These are phyloP conservation scores for Chimonanthus salicifolius DNA, from an alignment of 164 flowering plant species.

Conservation along the genomic window DNA sequence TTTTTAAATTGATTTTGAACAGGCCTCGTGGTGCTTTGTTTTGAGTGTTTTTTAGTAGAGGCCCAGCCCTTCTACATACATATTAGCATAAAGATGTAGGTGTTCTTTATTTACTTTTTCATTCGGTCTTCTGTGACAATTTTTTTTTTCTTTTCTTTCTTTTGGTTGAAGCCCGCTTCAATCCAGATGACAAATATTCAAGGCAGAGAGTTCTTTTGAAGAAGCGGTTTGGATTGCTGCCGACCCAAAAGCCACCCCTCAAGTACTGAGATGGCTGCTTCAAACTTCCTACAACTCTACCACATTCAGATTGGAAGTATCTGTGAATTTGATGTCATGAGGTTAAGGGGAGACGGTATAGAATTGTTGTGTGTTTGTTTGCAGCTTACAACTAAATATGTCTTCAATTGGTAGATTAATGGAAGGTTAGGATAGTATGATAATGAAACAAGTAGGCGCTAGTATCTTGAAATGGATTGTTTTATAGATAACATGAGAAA, in stretches of 20 bases:
- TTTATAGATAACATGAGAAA: too few species aligned
- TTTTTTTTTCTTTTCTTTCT: not conserved
- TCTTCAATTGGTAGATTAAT: too few species aligned
- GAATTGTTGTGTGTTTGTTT: too few species aligned
- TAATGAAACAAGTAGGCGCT: too few species aligned
- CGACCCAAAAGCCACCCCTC: constrained; percentile 68
- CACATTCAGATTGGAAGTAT: too few species aligned
- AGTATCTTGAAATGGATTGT: too few species aligned
- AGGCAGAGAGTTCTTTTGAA: constrained; percentile 86
- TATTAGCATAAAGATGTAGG: not conserved
- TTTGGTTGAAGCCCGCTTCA: constrained; percentile 77
- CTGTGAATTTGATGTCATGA: too few species aligned
- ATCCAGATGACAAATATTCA: constrained; percentile 93
- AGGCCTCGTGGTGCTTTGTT: not conserved
- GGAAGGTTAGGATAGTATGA: too few species aligned
- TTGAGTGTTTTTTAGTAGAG: not conserved
- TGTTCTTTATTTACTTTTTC: not conserved
- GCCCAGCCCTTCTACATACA: too few species aligned
- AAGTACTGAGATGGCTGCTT: constrained; percentile 47
- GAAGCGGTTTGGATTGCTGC: constrained; percentile 89
- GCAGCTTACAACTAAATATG: too few species aligned
- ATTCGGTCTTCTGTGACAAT: not conserved
- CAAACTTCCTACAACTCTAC: too few species aligned
- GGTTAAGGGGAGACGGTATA: too few species aligned
- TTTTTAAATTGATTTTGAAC: not conserved